Percentiles rank a stretch among this genome's conserved stretches.
phyloP scores from a whole-genome alignment of 1,284 basidiomycete species.

The Apiotrichum domesticum region DNA sequence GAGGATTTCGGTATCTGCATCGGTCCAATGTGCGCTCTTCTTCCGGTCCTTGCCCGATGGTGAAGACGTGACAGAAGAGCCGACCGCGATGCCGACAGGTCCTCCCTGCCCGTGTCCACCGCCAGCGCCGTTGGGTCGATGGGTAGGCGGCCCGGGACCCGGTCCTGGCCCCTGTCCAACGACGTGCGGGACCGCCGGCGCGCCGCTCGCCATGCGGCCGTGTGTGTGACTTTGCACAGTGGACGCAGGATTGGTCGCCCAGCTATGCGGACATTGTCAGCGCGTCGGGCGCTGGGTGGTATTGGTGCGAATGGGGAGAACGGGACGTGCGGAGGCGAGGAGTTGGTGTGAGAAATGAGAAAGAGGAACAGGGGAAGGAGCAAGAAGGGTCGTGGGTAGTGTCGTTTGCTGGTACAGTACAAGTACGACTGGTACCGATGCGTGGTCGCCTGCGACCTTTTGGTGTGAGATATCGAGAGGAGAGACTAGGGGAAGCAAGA shows the following conservation, averaged over 20 bases:
- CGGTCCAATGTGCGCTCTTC: conserved; percentile 39
- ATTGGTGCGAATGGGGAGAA: too few relatives aligned
- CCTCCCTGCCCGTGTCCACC: not conserved
- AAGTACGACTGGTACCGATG: too few relatives aligned
- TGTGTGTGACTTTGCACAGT: not conserved
- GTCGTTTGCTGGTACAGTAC: too few relatives aligned
- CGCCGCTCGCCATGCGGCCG: conserved; percentile 3
- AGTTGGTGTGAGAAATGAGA: conserved; percentile 6
- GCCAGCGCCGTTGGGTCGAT: not conserved
- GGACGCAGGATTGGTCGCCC: not conserved
- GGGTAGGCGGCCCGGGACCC: not conserved
- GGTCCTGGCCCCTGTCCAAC: not conserved
- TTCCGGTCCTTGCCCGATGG: conserved; percentile 33
- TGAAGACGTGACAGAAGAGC: conserved; percentile 14
- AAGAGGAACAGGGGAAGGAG: too few relatives aligned
- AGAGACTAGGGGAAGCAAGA: too few relatives aligned
- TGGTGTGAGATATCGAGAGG: too few relatives aligned
- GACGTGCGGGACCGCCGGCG: not conserved
- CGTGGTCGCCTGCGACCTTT: too few relatives aligned
- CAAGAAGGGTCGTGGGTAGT: too few relatives aligned
- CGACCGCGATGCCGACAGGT: not conserved
- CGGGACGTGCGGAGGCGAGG: not conserved
- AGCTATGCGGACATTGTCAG: conserved; percentile 1
- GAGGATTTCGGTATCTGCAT: conserved; percentile 31
- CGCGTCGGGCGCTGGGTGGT: not conserved